Evolutionary conservation across 148 eudicot genomes (phyloP), one percentile per base, ranked within the genome.

Genomic region (Rhododendron simsii): DNA sequence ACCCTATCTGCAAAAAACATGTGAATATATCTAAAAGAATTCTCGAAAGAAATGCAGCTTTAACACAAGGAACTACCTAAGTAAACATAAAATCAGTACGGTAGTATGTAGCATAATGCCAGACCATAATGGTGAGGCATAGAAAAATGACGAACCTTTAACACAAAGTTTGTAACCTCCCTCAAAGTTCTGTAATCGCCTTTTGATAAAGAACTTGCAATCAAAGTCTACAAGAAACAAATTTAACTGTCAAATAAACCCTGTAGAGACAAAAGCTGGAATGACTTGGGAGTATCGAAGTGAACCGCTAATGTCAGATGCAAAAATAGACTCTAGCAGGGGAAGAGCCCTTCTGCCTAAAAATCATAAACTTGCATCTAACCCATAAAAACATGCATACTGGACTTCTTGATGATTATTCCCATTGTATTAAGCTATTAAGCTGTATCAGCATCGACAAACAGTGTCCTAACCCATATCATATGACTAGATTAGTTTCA

Each of bases 151-250:
- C 84, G 2, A 81, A 94, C 99, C 98, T 95, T 94, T 84, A 97
- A 84, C 55, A 93, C 92, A 89, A 92, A 95, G 67, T 86, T 86
- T 16, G 98, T 85, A 48, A 95, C 84, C 89, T 94, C 98, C 91
- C 84, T 97, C 87, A 91, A 93, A 39, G 91, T 88, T 77, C 37
- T 69, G 89, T 92, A 94, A 87, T 95, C 94, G 35, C 96, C 92
- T 86, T 89, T 92, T 73, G 99, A 95, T 83, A 91, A 80, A 63
- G 93, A 97, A 86, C 93, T 92, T 67, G 99, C 98, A 86, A 97
- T 87, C 89, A 97, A 82, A 81, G 98, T 95, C 99, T 97, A 85
- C 73, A 84, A 90, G 74, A 88, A 77, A 30, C 61, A 80, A n/a
- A 81, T 23, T 50, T 45, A 41, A 55, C 76, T 21, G 69, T 75